Evolutionary conservation across 768 basidiomycete genomes (phyloP), one percentile per base, ranked within the genome.

Genomic region (Lactifluus hygrophoroides): DNA sequence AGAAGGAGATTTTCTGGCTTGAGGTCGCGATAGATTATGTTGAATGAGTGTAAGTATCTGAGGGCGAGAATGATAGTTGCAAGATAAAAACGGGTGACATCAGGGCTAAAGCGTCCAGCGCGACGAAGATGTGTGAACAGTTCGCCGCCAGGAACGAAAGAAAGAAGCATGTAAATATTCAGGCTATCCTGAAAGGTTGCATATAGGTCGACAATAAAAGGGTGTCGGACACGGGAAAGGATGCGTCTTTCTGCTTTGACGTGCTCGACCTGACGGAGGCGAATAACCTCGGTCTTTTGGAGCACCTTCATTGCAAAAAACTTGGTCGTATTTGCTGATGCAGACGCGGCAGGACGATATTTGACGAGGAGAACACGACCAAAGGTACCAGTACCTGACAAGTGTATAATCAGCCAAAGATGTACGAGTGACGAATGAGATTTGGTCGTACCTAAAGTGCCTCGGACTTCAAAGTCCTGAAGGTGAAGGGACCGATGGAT

Each of bases 1-100:
- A 99, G 77, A 38, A 99, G 82, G n/a, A 99, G 82, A 67, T 99
- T 99, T 72, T 99, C 96, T 16, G 96, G 96, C 72, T 99, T 98
- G 65, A 99, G 81, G 72, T 98, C 95, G 44, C 95, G 91, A 73
- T 98, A 98, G 67, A 98, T 92, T 72, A 99, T 95, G 76, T 97
- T 94, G 74, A 89, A 91, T 14, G 87, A 87, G 71, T 98, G 96
- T 5, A 98, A 78, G 65, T 95, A 94, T 74, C 90, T 91, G 66
- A 98, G 79, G 34, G 94, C 96, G 58, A 98, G 83, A 67, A 96
- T 84, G 70, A 97, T 95, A 61, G 90, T 94, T 32, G 95, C 94
- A 62, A 95, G 84, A 73, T 97, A 99, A 74, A 98, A 99, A 47
- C 96, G 85, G 25, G 96, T 94, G 62, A 99, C 96, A 69, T 99